A percentile compares a stretch with the other conserved stretches of the same genome.
Conservation (phyloP, 1,139 yeast species). For the Yamadazyma conglobata region DNA sequence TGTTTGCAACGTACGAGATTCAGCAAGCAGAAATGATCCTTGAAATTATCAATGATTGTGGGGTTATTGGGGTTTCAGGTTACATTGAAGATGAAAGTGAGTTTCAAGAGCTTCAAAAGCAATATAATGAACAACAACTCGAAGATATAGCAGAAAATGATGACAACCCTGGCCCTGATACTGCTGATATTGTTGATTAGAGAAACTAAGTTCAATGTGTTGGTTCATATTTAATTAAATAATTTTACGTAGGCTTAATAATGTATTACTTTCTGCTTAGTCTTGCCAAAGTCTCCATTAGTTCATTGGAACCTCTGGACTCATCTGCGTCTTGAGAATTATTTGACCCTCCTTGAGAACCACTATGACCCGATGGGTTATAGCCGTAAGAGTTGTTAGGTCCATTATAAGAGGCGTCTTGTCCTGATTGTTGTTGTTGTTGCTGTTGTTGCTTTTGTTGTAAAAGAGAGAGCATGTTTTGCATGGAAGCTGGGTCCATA, state of each 20-base stretch:
- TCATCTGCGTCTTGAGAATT: not conserved
- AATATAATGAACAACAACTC: constrained; percentile 34
- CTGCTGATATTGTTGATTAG: constrained; percentile 27
- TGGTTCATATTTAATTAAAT: not conserved
- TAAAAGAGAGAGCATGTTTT: constrained; percentile 43
- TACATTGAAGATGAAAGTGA: constrained; percentile 72
- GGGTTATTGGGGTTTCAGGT: constrained; percentile 79
- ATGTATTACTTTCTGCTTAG: constrained; percentile 21
- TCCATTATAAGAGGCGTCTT: constrained; percentile 13
- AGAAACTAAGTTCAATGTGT: constrained; percentile 1
- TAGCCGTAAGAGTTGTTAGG: constrained; percentile 19
- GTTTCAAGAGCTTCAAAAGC: constrained; percentile 57
- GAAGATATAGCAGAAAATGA: constrained; percentile 13
- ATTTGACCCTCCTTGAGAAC: constrained; percentile 7
- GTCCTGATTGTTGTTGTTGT: constrained; percentile 10
- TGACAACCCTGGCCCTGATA: constrained; percentile 8
- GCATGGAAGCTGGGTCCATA: constrained; percentile 51
- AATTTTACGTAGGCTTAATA: not conserved
- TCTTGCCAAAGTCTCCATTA: constrained; percentile 33
- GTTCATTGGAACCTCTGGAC: not conserved
- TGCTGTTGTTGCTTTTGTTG: constrained; percentile 22
- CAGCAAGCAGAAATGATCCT: constrained; percentile 79
- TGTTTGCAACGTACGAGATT: constrained; percentile 71
- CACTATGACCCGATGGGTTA: no score
- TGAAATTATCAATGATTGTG: constrained; percentile 73